phyloP scores from a whole-genome alignment of 2,329 filamentous ascomycete genomes.

The Sphaerulina musiva region DNA sequence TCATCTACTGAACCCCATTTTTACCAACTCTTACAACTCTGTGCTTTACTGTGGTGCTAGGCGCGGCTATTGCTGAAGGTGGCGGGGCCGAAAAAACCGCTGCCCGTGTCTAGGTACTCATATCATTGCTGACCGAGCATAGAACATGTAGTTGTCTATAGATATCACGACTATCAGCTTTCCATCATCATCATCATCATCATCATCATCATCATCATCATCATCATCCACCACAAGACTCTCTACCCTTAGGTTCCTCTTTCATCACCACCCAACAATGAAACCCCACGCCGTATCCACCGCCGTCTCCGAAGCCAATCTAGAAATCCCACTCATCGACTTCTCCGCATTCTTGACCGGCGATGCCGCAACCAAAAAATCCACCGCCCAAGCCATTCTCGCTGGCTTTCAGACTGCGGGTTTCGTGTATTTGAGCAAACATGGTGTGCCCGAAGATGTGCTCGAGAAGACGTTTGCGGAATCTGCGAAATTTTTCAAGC shows the following conservation, averaged over 20 bases:
- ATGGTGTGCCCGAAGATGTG: constrained; percentile 56
- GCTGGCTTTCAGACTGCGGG: constrained; percentile 76
- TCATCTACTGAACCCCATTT: too few relatives aligned
- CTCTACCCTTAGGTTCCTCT: background rate
- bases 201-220: too few relatives aligned
- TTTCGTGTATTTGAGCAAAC: constrained; percentile 81
- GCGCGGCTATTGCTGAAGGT: too few relatives aligned
- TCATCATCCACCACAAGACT: background rate
- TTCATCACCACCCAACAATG: constrained; percentile 6
- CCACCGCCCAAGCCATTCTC: constrained; percentile 63
- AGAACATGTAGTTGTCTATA: background rate
- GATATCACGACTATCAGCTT: too few relatives aligned
- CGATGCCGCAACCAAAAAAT: constrained; percentile 15
- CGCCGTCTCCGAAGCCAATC: constrained; percentile 34
- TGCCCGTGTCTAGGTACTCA: too few relatives aligned
- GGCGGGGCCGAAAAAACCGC: too few relatives aligned
- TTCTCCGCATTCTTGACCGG: constrained; percentile 60
- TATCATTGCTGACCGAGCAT: background rate
- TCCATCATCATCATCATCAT: too few relatives aligned
- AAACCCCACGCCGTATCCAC: constrained; percentile 22
- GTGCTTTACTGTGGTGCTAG: too few relatives aligned
- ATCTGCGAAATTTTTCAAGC: constrained; percentile 65
- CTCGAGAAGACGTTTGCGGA: constrained; percentile 24
- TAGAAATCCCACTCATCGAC: constrained; percentile 53
- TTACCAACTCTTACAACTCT: too few relatives aligned